Percentiles rank a stretch among this genome's conserved stretches.
phyloP scores from a whole-genome alignment of 1,284 basidiomycete genomes.

The Phaffia rhodozyma region DNA sequence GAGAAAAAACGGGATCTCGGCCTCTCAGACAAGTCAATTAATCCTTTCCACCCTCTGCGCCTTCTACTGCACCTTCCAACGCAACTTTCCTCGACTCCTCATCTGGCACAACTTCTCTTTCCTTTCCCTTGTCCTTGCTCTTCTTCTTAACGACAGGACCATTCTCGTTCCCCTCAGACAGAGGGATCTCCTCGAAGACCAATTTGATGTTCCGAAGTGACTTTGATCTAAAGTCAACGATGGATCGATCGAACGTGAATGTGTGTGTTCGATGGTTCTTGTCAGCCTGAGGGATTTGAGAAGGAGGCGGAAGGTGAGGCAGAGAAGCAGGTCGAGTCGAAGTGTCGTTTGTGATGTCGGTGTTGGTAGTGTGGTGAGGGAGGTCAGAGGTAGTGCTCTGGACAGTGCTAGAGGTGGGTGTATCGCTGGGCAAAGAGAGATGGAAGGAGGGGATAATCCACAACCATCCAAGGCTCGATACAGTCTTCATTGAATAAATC shows the following conservation, averaged over 20 bases:
- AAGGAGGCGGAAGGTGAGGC: neutral
- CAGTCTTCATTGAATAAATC: neutral
- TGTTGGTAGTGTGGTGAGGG: too few species aligned
- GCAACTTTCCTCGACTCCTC: neutral
- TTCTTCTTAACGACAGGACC: neutral
- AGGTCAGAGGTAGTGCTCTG: too few species aligned
- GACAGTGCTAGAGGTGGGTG: too few species aligned
- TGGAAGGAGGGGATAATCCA: constrained; percentile 77
- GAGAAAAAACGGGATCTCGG: too few species aligned
- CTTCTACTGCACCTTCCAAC: neutral
- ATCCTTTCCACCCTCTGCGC: neutral
- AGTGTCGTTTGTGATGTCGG: too few species aligned
- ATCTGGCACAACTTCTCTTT: neutral
- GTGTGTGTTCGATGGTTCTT: constrained; percentile 8
- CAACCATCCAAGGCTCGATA: constrained; percentile 54
- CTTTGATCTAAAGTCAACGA: constrained; percentile 16
- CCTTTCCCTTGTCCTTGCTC: neutral
- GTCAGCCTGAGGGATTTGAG: neutral
- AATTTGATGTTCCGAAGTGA: neutral
- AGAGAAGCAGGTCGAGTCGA: neutral
- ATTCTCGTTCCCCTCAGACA: too few species aligned
- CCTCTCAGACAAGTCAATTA: neutral
- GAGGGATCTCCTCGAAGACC: constrained; percentile 13
- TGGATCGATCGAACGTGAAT: constrained; percentile 8
- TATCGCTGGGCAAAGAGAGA: constrained; percentile 36